A percentile compares a stretch with the other conserved stretches of the same genome.
phyloP scores from a whole-genome alignment of 2,329 filamentous ascomycete species.

The Talaromyces sp. region DNA sequence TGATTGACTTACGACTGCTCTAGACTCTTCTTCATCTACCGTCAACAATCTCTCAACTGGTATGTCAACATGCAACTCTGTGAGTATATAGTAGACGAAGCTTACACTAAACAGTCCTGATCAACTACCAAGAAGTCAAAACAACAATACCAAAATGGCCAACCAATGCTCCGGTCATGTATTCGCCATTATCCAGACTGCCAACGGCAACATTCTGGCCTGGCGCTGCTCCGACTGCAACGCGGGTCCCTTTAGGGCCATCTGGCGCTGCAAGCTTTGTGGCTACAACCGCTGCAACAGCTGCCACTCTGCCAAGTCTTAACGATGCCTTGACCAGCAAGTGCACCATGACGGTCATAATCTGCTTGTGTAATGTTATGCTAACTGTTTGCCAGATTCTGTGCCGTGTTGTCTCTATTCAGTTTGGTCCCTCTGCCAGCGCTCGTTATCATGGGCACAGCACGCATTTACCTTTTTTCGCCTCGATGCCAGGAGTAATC shows the following conservation, averaged over 20 bases:
- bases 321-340: not conserved
- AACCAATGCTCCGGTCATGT: constrained; percentile 35
- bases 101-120: not conserved
- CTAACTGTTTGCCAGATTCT: not conserved
- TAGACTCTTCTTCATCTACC: not conserved
- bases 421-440: not conserved
- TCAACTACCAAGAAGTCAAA: not conserved
- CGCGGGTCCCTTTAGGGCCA: constrained; percentile 34
- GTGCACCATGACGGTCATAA: not conserved
- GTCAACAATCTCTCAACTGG: not conserved
- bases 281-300: constrained; percentile 35
- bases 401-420: not conserved
- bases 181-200: constrained; percentile 34
- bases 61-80: not conserved
- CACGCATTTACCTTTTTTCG: not conserved
- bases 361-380: not conserved
- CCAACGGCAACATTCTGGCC: constrained; percentile 37
- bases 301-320: constrained; percentile 17
- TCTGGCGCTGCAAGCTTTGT: constrained; percentile 40
- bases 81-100: not conserved
- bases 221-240: constrained; percentile 41
- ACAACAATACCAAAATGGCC: constrained; percentile 22
- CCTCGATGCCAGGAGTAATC: not conserved
- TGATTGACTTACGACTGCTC: not conserved
- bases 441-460: not conserved